Conservation (phyloP, 2,329 filamentous ascomycete genomes). For the Botrytis porri region DNA sequence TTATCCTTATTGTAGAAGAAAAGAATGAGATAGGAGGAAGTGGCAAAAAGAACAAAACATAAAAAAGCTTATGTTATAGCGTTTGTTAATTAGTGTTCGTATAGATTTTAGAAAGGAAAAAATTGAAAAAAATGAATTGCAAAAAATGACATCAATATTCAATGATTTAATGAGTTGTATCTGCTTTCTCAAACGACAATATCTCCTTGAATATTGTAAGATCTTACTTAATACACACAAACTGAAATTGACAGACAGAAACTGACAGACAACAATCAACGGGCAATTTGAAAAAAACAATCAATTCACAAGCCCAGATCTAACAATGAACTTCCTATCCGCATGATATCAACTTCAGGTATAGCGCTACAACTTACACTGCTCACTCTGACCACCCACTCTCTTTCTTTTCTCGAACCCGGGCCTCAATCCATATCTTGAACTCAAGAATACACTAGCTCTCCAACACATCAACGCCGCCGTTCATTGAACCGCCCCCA, state of each 20-base stretch:
- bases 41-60: accelerated
- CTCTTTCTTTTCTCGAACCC: neutral
- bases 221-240: neutral
- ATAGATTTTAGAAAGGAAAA: neutral
- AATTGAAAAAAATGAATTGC: neutral
- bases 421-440: neutral
- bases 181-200: neutral
- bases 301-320: neutral
- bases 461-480: neutral
- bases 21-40: too few species aligned
- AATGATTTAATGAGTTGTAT: neutral
- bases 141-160: neutral
- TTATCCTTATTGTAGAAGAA: neutral
- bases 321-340: neutral
- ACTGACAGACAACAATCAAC: neutral
- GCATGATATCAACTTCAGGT: neutral
- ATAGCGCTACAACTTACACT: neutral
- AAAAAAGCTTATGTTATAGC: accelerated
- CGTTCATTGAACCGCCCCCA: neutral
- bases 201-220: neutral
- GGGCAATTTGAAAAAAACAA: neutral
- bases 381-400: neutral
- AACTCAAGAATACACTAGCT: neutral
- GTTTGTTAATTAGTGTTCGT: too few species aligned
- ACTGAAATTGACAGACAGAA: neutral